A percentile compares a stretch with the other conserved stretches of the same genome.
Evolutionary conservation across 1,139 yeast genomes (phyloP).

Genomic region (Suhomyces panamericanus): DNA sequence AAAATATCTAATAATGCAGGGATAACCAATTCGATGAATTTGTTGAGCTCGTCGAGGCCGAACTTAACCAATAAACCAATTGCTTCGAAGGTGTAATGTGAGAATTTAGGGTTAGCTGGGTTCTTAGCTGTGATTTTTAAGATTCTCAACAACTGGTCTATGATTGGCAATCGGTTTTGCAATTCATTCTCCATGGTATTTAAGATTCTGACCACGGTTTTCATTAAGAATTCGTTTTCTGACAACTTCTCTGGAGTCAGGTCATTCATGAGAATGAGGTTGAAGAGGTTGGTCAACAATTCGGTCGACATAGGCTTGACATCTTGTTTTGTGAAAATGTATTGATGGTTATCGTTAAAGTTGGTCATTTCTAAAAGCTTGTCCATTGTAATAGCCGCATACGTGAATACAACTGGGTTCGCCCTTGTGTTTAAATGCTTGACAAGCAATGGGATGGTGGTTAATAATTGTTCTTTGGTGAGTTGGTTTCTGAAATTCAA

Average conservation of each 20-base stretch:
- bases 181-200: conserved; percentile 70
- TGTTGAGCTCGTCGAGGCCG: conserved; percentile 39
- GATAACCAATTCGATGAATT: conserved; percentile 56
- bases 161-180: conserved; percentile 42
- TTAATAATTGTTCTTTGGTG: conserved; percentile 76
- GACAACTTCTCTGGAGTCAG: conserved; percentile 84
- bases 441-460: conserved; percentile 79
- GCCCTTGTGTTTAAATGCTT: conserved; percentile 56
- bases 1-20: conserved; percentile 69
- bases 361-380: conserved; percentile 74
- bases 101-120: conserved; percentile 93
- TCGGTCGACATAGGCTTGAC: conserved; percentile 49
- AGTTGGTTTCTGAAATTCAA: conserved; percentile 90
- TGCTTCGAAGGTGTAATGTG: conserved; percentile 88
- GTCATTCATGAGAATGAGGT: conserved; percentile 59
- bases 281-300: conserved; percentile 64
- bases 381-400: conserved; percentile 91
- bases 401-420: conserved; percentile 87
- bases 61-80: conserved; percentile 73
- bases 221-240: conserved; percentile 91
- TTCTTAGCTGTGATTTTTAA: conserved; percentile 73
- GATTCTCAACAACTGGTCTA: conserved; percentile 68
- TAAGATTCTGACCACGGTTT: conserved; percentile 81
- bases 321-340: conserved; percentile 71
- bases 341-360: conserved; percentile 46